Base-by-base conservation (phyloP, 306 rosid genomes). In the Myrica gale region DNA sequence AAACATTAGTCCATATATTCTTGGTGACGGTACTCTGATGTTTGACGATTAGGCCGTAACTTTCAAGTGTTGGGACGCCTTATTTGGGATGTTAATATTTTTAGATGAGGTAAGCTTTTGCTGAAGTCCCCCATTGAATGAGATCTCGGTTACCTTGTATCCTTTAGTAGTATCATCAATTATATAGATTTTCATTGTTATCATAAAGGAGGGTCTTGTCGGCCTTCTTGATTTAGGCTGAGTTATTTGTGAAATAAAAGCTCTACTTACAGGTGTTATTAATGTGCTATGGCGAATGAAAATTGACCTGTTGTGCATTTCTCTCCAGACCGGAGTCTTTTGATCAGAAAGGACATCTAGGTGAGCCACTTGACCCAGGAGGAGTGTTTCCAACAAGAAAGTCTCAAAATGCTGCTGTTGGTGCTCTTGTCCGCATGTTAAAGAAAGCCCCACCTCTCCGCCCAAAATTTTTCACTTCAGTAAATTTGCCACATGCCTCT, bases 371-470 rank as follows among this genome's bases (percentile, higher is more conserved):
- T 73, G 92, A 85, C 75, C 76, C 84, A 21, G 93, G 93, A 52
- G 93, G 91, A 77, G 76, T 78, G 56, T 83, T 85, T 78, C 90
- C 91, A 5, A 66, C 78, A 19, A 87, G 85, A 54, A 91, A 87
- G 80, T 91, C 98, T 21, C 92, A 88, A 46, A 89, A 88, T 32
- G 96, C 98, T 65, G 93, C 93, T 71, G 91, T 94, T 62, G 98
- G 97, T 56, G 90, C 44, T 0, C 92, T 94, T 63, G 97, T 91
- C n/a, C 72, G 21, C 7, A 86, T 92, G 96, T 78, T 94, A 53
- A 87, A 77, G 54, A 91, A 90, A 68, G 97, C 98, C 20, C 90
- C 86, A 67, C 97, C 98, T 70, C 95, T 94, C 57, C 83, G 87
- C 71, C 90, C 86, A 88, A 89, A 89, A 74, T 62, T 79, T 53